Conservation (phyloP, 2,329 filamentous ascomycete species). For the Zasmidium angulare region DNA sequence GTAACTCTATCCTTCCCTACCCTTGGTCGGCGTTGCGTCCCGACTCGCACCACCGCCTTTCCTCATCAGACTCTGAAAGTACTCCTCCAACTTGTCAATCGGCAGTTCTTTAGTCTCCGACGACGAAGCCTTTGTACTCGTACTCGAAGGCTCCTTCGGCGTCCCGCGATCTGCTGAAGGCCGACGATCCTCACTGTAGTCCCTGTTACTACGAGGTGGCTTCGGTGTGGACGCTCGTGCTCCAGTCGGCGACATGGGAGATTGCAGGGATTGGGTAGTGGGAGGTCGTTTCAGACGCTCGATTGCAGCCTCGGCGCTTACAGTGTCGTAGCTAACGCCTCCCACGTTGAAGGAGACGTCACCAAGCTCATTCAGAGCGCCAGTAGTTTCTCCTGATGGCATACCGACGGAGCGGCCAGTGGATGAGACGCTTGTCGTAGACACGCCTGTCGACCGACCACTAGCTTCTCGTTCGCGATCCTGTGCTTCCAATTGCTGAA, state of each 20-base stretch:
- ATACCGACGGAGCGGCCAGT: slow-evolving; percentile 23
- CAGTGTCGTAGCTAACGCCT: slow-evolving; percentile 68
- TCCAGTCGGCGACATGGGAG: slow-evolving; percentile 9
- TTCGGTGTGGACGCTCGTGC: slow-evolving; percentile 19
- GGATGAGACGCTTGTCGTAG: slow-evolving; percentile 21
- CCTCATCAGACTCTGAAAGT: slow-evolving; percentile 61
- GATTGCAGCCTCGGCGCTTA: slow-evolving; percentile 33
- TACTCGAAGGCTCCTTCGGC: slow-evolving; percentile 1
- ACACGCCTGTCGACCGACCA: slow-evolving; percentile 15
- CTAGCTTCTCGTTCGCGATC: slow-evolving; percentile 53
- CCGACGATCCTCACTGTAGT: slow-evolving; percentile 3
- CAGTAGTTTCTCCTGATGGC: slow-evolving; percentile 38
- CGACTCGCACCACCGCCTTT: slow-evolving; percentile 40
- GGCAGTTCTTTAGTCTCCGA: slow-evolving; percentile 49
- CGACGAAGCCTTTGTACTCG: slow-evolving; percentile 4
- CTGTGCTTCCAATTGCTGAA: slow-evolving; percentile 71
- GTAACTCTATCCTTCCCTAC: background rate
- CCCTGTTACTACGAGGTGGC: slow-evolving; percentile 15
- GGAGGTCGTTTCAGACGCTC: slow-evolving; percentile 32
- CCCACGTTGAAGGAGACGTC: slow-evolving; percentile 79
- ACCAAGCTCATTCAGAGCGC: slow-evolving; percentile 33
- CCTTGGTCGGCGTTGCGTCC: slow-evolving; percentile 18
- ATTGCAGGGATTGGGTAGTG: slow-evolving; percentile 3
- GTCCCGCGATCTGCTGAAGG: slow-evolving; percentile 1
- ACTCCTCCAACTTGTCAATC: slow-evolving; percentile 58